Evolutionary conservation across 441 rosid species (phyloP).

Genomic region (Aquilaria agallochum): DNA sequence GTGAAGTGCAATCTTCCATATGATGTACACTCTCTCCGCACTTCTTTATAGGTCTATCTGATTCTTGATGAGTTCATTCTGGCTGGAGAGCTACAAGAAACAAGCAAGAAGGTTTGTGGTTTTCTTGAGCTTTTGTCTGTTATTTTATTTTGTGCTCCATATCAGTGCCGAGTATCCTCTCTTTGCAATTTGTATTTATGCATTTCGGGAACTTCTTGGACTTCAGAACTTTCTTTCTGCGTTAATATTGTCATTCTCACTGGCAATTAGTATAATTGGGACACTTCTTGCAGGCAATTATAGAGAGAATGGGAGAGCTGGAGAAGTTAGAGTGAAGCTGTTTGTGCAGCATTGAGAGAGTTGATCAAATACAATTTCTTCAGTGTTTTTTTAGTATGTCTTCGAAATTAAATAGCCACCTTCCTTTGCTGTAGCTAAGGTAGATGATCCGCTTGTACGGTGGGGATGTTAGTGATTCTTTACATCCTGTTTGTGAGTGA

Average conservation of each 20-base stretch:
- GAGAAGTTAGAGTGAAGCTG: constrained; percentile 76
- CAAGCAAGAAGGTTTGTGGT: constrained; percentile 81
- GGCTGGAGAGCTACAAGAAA: constrained; percentile 99
- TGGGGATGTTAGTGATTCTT: no score
- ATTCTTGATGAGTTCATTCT: constrained; percentile 98
- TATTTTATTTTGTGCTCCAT: not conserved
- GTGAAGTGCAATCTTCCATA: no score
- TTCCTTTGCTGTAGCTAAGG: no score
- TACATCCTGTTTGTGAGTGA: no score
- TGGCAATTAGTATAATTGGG: not conserved
- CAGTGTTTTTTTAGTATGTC: no score
- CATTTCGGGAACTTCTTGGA: not conserved
- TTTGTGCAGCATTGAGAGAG: not conserved
- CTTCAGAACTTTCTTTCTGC: no score
- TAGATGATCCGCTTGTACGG: no score
- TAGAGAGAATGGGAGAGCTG: constrained; percentile 93
- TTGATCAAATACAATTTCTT: no score
- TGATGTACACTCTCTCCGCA: no score
- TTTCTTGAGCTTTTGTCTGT: constrained; percentile 1
- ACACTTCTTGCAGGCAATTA: constrained; percentile 64
- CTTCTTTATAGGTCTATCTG: constrained; percentile 62
- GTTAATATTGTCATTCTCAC: no score
- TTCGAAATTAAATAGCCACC: no score
- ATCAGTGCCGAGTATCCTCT: not conserved
- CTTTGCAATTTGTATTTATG: not conserved